Percentiles rank a stretch among this genome's conserved stretches.
Evolutionary conservation across 2,329 filamentous ascomycete species (phyloP).

Genomic region (Arachnopeziza araneosa): DNA sequence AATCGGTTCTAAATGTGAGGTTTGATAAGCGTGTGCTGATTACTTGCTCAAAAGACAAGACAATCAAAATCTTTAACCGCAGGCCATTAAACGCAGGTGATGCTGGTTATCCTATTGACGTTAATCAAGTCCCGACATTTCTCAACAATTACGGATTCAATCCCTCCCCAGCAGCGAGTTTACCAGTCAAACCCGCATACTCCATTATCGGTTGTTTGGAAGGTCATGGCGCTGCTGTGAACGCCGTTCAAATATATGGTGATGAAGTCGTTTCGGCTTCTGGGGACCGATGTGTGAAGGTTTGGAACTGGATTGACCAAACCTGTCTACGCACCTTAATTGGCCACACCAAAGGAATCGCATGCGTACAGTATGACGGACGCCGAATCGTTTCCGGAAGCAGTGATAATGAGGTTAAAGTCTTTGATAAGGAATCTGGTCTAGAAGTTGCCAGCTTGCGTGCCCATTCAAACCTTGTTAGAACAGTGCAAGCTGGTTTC

Average conservation of each 20-base stretch:
- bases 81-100: slow-evolving; percentile 57
- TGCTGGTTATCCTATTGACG: slow-evolving; percentile 44
- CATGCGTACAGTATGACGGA: slow-evolving; percentile 94
- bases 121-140: slow-evolving; percentile 48
- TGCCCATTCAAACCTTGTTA: slow-evolving; percentile 78
- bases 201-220: slow-evolving; percentile 72
- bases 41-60: slow-evolving; percentile 95
- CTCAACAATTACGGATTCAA: slow-evolving; percentile 52
- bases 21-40: slow-evolving; percentile 90
- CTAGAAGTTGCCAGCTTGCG: slow-evolving; percentile 84
- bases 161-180: slow-evolving; percentile 37
- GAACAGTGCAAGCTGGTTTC: slow-evolving; percentile 92
- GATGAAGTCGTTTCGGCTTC: slow-evolving; percentile 90
- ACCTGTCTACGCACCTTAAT: slow-evolving; percentile 70
- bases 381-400: slow-evolving; percentile 91
- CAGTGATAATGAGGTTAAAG: slow-evolving; percentile 92
- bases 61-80: slow-evolving; percentile 94
- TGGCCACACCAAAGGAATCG: slow-evolving; percentile 91
- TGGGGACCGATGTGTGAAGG: slow-evolving; percentile 86
- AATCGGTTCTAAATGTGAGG: slow-evolving; percentile 88
- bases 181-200: slow-evolving; percentile 58
- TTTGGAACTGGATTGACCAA: slow-evolving; percentile 86
- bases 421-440: slow-evolving; percentile 81
- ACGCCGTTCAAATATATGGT: slow-evolving; percentile 85
- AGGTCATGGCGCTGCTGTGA: slow-evolving; percentile 87